A percentile compares a stretch with the other conserved stretches of the same genome.
Conservation (phyloP, 2,329 filamentous ascomycete species). For the Paecilomyces niveus region DNA sequence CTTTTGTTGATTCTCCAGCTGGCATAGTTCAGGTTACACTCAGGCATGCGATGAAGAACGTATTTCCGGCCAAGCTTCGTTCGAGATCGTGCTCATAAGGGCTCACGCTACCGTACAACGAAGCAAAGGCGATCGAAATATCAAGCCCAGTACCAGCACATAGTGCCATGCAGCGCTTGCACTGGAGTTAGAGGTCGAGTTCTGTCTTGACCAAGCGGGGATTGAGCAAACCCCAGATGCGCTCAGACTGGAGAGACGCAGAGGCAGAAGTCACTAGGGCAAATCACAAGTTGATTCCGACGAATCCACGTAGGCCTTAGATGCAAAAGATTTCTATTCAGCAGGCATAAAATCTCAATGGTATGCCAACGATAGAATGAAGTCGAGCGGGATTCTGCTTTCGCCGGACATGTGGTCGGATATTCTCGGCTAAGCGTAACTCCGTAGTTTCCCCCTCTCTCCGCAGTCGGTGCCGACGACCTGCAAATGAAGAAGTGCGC, state of each 20-base stretch:
- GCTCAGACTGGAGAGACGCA: neutral
- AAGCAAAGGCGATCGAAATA: neutral
- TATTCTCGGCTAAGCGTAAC: neutral
- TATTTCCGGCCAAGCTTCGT: slow-evolving; percentile 20
- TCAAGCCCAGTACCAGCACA: neutral
- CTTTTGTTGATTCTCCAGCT: slow-evolving; percentile 23
- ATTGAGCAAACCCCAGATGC: neutral
- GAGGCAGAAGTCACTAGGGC: neutral
- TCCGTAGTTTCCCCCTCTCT: neutral
- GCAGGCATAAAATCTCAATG: neutral
- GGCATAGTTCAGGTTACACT: slow-evolving; percentile 22
- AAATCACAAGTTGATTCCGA: neutral
- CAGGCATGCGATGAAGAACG: slow-evolving; percentile 16
- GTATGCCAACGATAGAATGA: neutral
- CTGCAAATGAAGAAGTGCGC: neutral
- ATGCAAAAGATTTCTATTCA: neutral
- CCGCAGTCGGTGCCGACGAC: neutral
- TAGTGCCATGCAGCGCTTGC: neutral
- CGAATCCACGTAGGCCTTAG: neutral
- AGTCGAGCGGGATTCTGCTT: neutral
- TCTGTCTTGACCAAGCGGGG: neutral
- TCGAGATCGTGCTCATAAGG: neutral
- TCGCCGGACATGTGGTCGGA: neutral
- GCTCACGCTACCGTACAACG: neutral
- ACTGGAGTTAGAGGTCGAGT: neutral